A percentile compares a stretch with the other conserved stretches of the same genome.
These are phyloP conservation scores for Omphalea diandra DNA, from an alignment of 441 rosid species.

Conservation along the genomic window DNA sequence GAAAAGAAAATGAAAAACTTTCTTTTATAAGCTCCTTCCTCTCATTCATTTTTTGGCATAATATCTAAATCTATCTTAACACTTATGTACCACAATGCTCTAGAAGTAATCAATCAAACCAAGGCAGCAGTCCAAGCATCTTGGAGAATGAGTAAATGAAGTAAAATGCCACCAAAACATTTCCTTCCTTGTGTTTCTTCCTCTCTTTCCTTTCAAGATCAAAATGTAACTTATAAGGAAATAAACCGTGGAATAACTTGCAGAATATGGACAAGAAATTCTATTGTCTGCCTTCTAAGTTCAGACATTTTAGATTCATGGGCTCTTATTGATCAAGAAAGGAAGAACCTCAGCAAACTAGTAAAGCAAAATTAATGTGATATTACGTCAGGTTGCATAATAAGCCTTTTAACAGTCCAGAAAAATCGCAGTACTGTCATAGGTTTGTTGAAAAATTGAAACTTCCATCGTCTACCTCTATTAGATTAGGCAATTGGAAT, in stretches of 20 bases:
- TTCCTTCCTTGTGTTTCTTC: background rate
- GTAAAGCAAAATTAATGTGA: background rate
- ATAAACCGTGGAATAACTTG: background rate
- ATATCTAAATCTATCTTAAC: background rate
- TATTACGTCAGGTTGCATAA: background rate
- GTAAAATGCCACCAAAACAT: background rate
- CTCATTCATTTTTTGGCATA: background rate
- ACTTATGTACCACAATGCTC: background rate
- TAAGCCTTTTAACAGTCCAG: background rate
- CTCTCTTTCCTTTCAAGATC: background rate
- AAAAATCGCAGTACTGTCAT: background rate
- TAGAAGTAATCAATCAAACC: background rate
- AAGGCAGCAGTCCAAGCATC: background rate
- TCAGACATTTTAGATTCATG: background rate
- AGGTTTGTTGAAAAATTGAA: background rate
- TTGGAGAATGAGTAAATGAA: background rate
- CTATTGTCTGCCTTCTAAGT: background rate
- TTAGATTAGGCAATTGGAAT: background rate
- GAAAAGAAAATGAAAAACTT: too few species aligned
- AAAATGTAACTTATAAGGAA: background rate
- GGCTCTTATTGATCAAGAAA: background rate
- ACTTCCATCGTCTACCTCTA: background rate
- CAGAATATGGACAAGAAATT: background rate
- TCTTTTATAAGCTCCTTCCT: background rate
- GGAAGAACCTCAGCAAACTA: background rate